Percentiles rank a stretch among this genome's conserved stretches.
Evolutionary conservation across 768 basidiomycete genomes (phyloP).

Genomic region (Termitomyces sp.): DNA sequence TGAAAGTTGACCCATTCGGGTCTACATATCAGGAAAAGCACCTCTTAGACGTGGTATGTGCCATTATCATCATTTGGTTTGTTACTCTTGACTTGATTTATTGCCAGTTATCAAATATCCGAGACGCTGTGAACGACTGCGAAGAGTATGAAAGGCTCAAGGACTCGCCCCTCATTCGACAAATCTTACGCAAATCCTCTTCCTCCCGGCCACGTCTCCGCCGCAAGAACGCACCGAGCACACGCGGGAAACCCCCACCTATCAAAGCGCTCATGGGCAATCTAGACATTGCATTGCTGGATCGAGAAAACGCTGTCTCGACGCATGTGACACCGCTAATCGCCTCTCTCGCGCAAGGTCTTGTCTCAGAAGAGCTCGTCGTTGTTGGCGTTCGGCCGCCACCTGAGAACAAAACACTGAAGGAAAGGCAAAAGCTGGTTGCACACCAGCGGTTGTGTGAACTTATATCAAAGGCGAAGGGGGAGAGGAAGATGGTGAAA

Average conservation of each 20-base stretch:
- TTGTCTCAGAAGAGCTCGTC: conserved; percentile 50
- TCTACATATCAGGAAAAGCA: conserved; percentile 29
- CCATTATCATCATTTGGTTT: neutral
- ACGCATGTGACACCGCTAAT: conserved; percentile 68
- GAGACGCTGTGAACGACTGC: conserved; percentile 24
- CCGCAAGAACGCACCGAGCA: conserved; percentile 1
- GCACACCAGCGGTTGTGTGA: conserved; percentile 23
- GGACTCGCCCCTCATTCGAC: conserved; percentile 21
- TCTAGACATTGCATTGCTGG: conserved; percentile 55
- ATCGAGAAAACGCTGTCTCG: conserved; percentile 44
- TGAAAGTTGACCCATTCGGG: conserved; percentile 33
- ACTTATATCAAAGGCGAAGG: conserved; percentile 23
- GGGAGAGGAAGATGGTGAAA: conserved; percentile 22
- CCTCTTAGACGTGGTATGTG: conserved; percentile 29
- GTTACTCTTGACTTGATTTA: conserved; percentile 1
- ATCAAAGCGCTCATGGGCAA: conserved; percentile 32
- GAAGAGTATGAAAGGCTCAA: conserved; percentile 17
- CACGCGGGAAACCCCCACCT: conserved; percentile 12
- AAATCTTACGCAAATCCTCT: conserved; percentile 20
- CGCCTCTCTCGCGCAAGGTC: conserved; percentile 41
- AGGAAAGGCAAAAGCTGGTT: conserved; percentile 22
- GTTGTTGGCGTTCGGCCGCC: conserved; percentile 49
- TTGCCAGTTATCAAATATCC: conserved; percentile 25
- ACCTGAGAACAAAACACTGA: conserved; percentile 20
- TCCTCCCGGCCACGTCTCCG: conserved; percentile 5